Evolutionary conservation across 2,329 filamentous ascomycete genomes (phyloP).

Genomic region (Nigrospora oryzae): DNA sequence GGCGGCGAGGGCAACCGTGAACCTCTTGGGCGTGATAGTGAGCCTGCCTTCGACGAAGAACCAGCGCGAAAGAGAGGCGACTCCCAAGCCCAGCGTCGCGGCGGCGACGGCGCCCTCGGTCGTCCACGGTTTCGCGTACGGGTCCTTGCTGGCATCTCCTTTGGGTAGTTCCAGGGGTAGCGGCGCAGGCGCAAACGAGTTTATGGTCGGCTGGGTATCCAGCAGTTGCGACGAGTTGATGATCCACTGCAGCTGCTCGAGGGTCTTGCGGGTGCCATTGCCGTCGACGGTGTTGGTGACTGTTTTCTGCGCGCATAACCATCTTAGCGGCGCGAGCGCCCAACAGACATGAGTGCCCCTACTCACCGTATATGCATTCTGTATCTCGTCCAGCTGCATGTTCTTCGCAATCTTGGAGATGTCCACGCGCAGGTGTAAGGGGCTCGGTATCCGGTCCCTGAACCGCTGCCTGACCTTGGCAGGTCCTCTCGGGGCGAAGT

Average conservation of each 20-base stretch:
- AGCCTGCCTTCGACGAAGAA: slow-evolving; percentile 16
- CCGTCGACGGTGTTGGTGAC: slow-evolving; percentile 23
- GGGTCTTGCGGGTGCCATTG: slow-evolving; percentile 19
- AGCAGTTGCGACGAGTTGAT: slow-evolving; percentile 23
- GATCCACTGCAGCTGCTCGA: slow-evolving; percentile 22
- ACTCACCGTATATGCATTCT: slow-evolving; percentile 12
- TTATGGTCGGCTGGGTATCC: slow-evolving; percentile 17
- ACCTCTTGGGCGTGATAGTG: slow-evolving; percentile 15
- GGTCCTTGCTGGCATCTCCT: neutral
- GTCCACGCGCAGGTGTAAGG: slow-evolving; percentile 13
- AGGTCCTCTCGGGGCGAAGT: slow-evolving; percentile 23
- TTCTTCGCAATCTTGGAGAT: slow-evolving; percentile 12
- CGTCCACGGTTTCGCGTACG: slow-evolving; percentile 7
- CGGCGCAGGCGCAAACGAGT: slow-evolving; percentile 11
- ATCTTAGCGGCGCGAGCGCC: neutral
- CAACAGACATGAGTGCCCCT: neutral
- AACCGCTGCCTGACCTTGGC: slow-evolving; percentile 20
- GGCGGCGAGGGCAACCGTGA: slow-evolving; percentile 12
- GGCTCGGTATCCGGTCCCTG: slow-evolving; percentile 15
- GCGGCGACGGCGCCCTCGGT: slow-evolving; percentile 20
- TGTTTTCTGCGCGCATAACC: slow-evolving; percentile 11
- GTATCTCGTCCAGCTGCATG: slow-evolving; percentile 14
- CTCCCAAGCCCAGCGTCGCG: slow-evolving; percentile 17
- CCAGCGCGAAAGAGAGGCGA: slow-evolving; percentile 19
- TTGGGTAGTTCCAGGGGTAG: neutral